These are phyloP conservation scores for Candida ortonii DNA, from an alignment of 805 yeast species.

Conservation along the genomic window DNA sequence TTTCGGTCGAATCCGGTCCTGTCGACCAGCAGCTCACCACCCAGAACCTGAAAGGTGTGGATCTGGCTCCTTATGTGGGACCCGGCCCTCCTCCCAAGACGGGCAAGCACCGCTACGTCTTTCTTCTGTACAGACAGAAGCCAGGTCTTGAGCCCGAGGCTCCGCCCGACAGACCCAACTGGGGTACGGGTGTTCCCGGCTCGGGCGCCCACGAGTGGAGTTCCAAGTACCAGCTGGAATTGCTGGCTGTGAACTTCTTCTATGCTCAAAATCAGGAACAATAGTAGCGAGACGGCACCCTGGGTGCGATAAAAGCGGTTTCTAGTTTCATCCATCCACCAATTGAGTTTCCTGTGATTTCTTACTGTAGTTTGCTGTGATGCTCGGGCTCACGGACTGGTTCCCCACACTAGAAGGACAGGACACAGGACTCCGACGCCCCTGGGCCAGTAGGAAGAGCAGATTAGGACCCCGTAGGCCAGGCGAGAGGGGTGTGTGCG, in stretches of 20 bases:
- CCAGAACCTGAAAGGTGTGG: conserved; percentile 38
- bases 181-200: conserved; percentile 87
- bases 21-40: conserved; percentile 33
- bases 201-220: conserved; percentile 78
- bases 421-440: no score
- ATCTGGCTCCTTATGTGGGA: conserved; percentile 61
- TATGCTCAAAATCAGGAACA: conserved; percentile 60
- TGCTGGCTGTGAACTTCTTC: conserved; percentile 79
- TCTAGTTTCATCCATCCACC: no score
- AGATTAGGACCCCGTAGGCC: no score
- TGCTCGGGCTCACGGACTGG: no score
- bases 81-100: conserved; percentile 91
- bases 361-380: no score
- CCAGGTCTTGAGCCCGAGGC: conserved; percentile 38
- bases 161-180: conserved; percentile 58
- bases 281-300: no score
- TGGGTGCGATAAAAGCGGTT: no score
- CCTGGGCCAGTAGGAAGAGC: no score
- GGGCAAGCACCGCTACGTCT: conserved; percentile 84
- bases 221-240: conserved; percentile 53
- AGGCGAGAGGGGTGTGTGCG: no score
- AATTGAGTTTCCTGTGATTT: no score
- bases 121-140: conserved; percentile 68
- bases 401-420: no score
- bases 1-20: conserved; percentile 20